Evolutionary conservation across 257 asterid species (phyloP), one percentile per base, ranked within the genome.

Genomic region (Petrea volubilis): DNA sequence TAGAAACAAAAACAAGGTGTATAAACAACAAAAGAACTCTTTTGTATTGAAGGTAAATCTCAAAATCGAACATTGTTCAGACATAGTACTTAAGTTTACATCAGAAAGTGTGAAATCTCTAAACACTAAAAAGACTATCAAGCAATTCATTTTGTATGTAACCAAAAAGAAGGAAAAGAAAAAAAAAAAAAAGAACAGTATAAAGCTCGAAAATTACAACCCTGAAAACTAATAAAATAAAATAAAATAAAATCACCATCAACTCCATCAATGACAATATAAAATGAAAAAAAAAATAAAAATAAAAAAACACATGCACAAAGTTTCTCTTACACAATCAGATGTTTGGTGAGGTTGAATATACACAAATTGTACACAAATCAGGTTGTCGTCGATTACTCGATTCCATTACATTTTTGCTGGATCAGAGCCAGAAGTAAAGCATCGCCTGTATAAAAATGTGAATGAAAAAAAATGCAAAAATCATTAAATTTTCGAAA

Each of bases 381-480:
- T n/a, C n/a, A n/a, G n/a, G n/a, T n/a, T n/a, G n/a, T n/a, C n/a
- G n/a, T n/a, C n/a, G n/a, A n/a, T n/a, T n/a, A n/a, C n/a, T n/a
- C n/a, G n/a, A n/a, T n/a, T n/a, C n/a, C 24, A 36, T 24, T n/a
- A 40, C 51, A 34, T 49, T 49, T 10, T 58, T 5, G 50, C 64
- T 41, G 52, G 33, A 67, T 86, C 81, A 89, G 13, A 89, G 72
- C 96, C 96, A 89, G 67, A 89, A 89, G 70, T 79, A 69, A 52
- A 83, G 80, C 96, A 89, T 86, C 47, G 81, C 96, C 96, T 86
- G 87, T 56, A 50, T 60, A 49, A 74, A 49, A 72, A 61, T 1
- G 77, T 23, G 21, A 43, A 61, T 23, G 59, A 50, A 20, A 68
- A 21, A 33, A 23, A 0, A 20, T 23, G 6, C 6, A 66, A 23